These are phyloP conservation scores for Golubevia pallescens DNA, from an alignment of 1,284 basidiomycete species.

Conservation along the genomic window DNA sequence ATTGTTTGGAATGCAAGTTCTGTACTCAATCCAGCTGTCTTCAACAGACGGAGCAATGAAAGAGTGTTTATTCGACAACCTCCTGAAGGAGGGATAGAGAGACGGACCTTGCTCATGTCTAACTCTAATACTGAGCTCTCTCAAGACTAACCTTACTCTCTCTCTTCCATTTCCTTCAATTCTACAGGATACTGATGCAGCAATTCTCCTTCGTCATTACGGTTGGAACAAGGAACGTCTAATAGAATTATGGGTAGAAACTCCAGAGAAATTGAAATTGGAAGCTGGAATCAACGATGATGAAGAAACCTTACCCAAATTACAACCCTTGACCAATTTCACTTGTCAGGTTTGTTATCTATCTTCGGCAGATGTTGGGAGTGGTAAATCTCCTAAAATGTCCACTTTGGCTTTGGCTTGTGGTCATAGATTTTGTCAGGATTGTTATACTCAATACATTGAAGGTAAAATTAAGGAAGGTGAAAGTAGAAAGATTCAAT, in stretches of 20 bases:
- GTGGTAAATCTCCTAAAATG: conserved; percentile 21
- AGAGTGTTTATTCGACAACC: too few relatives aligned
- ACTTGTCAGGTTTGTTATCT: conserved; percentile 56
- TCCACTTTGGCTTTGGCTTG: conserved; percentile 52
- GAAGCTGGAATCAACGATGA: conserved; percentile 55
- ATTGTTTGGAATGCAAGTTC: too few relatives aligned
- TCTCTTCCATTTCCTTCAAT: background rate
- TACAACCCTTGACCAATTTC: conserved; percentile 35
- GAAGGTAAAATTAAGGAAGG: conserved; percentile 84
- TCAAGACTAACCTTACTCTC: background rate
- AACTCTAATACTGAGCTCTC: background rate
- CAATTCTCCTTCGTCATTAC: conserved; percentile 58
- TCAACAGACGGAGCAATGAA: too few relatives aligned
- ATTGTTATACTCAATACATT: conserved; percentile 86
- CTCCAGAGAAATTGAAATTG: conserved; percentile 42
- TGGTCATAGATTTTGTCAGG: conserved; percentile 65
- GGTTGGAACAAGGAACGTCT: conserved; percentile 63
- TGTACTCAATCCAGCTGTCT: too few relatives aligned
- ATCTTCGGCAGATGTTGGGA: conserved; percentile 29
- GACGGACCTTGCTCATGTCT: background rate
- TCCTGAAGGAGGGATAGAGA: too few relatives aligned
- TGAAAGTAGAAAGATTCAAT: conserved; percentile 80
- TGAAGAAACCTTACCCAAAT: conserved; percentile 27
- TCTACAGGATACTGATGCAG: conserved; percentile 31
- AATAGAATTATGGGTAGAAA: conserved; percentile 61